These are phyloP conservation scores for Knoxdaviesia capensis DNA, from an alignment of 2,329 filamentous ascomycete species.

Conservation along the genomic window DNA sequence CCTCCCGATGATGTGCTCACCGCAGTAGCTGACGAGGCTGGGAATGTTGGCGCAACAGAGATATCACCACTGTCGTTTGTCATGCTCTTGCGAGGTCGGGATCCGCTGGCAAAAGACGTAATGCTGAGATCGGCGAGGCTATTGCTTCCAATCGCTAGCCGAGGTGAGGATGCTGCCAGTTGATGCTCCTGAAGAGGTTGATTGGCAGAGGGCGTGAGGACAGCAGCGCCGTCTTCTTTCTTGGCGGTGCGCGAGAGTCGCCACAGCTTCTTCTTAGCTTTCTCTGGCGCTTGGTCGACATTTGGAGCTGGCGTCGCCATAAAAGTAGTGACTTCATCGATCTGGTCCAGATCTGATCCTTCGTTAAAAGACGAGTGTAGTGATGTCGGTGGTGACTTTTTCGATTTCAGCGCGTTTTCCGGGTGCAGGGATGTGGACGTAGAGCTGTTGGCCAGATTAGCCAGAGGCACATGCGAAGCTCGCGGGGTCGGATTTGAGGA, in stretches of 20 bases:
- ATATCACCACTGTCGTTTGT: conserved; percentile 18
- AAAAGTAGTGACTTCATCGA: conserved; percentile 30
- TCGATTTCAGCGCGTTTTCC: conserved; percentile 32
- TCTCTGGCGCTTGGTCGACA: conserved; percentile 29
- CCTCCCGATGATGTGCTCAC: background rate
- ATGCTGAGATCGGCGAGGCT: conserved; percentile 43
- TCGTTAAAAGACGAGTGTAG: conserved; percentile 63
- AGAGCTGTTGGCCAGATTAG: conserved; percentile 1
- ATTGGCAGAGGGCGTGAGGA: background rate
- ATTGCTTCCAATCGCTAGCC: conserved; percentile 35
- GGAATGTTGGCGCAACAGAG: too few relatives aligned
- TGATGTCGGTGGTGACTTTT: conserved; percentile 56
- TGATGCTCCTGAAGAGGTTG: conserved; percentile 10
- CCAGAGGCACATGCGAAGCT: conserved; percentile 20
- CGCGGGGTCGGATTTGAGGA: conserved; percentile 25
- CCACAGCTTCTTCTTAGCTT: conserved; percentile 49
- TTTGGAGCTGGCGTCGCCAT: conserved; percentile 8
- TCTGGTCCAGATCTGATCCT: conserved; percentile 58
- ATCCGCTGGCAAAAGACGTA: conserved; percentile 47
- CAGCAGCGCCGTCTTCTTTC: conserved; percentile 27
- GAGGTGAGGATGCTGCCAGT: conserved; percentile 20
- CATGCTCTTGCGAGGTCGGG: conserved; percentile 26
- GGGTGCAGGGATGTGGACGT: conserved; percentile 17
- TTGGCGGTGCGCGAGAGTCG: conserved; percentile 48
- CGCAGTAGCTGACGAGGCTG: too few relatives aligned